phyloP scores from a whole-genome alignment of 352 stramenopile species.

The Globisporangium sylvaticum region DNA sequence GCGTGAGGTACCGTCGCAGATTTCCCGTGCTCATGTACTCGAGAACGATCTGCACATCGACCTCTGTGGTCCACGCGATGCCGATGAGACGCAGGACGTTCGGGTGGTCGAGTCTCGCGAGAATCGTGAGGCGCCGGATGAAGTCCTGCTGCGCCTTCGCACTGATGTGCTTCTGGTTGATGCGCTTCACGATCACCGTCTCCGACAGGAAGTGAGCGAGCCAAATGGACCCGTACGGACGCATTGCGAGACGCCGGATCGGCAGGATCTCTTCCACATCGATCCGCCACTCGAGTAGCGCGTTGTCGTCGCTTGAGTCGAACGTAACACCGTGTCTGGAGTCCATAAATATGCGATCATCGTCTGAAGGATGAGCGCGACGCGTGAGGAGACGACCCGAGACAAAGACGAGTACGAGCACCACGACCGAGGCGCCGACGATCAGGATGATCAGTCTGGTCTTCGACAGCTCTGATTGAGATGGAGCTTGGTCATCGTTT shows the following conservation, averaged over 20 bases:
- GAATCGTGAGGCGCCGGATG: constrained; percentile 63
- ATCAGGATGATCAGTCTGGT: constrained; percentile 10
- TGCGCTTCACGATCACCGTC: constrained; percentile 20
- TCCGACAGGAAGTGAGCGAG: constrained; percentile 15
- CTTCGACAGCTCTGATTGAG: neutral
- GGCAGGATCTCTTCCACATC: constrained; percentile 17
- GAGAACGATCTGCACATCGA: constrained; percentile 59
- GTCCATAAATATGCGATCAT: constrained; percentile 10
- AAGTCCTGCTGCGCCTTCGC: constrained; percentile 30
- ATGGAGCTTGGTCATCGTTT: neutral
- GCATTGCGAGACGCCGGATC: constrained; percentile 16
- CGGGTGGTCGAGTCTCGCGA: constrained; percentile 55
- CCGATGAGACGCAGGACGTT: constrained; percentile 83
- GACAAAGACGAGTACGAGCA: constrained; percentile 10
- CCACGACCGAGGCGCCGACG: constrained; percentile 10
- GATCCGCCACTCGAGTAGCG: constrained; percentile 12
- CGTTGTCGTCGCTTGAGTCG: constrained; percentile 16
- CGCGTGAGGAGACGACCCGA: neutral
- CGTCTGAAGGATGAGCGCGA: neutral
- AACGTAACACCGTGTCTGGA: constrained; percentile 14
- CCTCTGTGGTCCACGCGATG: constrained; percentile 52
- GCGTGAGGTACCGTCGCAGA: constrained; percentile 42
- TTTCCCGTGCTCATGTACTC: constrained; percentile 76
- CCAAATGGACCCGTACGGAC: constrained; percentile 19
- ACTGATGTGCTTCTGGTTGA: constrained; percentile 22